Evolutionary conservation across 1,284 basidiomycete species (phyloP), one percentile per base, ranked within the genome.

Genomic region (Apiotrichum brassicae): DNA sequence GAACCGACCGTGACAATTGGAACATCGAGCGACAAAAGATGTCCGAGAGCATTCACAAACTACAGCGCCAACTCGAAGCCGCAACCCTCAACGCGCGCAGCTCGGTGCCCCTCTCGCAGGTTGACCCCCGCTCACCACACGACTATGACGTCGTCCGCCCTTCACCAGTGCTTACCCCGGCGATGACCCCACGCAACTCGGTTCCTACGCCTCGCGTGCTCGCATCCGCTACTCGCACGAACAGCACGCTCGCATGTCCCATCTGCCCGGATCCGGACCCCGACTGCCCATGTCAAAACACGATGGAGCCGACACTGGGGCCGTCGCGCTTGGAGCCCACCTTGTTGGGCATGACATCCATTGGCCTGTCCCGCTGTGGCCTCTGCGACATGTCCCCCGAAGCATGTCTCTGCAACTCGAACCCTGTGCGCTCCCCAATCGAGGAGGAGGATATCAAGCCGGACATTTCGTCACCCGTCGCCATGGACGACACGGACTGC

Each of bases 1-100:
- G 79, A 59, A 81, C 82, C 37, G 83, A 78, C 63, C 71, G 51
- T 30, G 58, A 61, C 14, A 41, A 43, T 5, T 63, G 54, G 54
- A 19, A 19, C 14, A 30, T 35, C 6, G 54, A 56, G 43, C 50
- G 51, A 28, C 37, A 48, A 4, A 23, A 26, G 22, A 46, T 56
- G 24, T 41, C 25, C 20, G 48, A 50, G 3, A 48, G 37, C 18
- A 19, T 56, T 3, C 22, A 48, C 13, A 20, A 14, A 4, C 36
- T 53, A n/a, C 50, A 46, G 3, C 26, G 44, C 6, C 48, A 54
- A 38, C 47, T 54, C 43, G 38, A 53, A 6, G 30, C 47, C 12
- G 26, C 40, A 12, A 42, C 26, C 8, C 26, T 42, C 40, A 20
- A 42, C 25, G 19, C 22, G 13, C 24, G 25, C 4, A 38, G 16